These are phyloP conservation scores for Acacia concinna DNA, from an alignment of 331 rosid genomes.

Conservation along the genomic window DNA sequence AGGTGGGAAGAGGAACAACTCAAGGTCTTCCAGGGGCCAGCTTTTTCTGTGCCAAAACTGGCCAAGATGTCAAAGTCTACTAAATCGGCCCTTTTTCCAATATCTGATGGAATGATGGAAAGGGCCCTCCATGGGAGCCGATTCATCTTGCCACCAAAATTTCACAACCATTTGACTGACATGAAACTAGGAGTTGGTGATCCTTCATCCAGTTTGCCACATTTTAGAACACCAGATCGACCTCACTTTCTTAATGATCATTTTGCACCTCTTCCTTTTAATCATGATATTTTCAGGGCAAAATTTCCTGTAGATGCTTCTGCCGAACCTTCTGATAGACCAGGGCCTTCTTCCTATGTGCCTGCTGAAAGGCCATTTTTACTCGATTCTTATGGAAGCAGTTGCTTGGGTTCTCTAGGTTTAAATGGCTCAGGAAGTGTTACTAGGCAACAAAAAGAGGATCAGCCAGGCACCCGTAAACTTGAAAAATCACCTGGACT, in stretches of 20 bases:
- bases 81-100: constrained; percentile 70
- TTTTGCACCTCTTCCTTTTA: constrained; percentile 57
- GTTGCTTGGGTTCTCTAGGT: constrained; percentile 66
- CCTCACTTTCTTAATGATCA: constrained; percentile 62
- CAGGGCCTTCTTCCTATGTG: constrained; percentile 67
- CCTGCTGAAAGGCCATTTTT: constrained; percentile 67
- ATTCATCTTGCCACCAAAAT: constrained; percentile 72
- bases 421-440: constrained; percentile 55
- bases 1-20: constrained; percentile 98
- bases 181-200: constrained; percentile 90
- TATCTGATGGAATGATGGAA: constrained; percentile 98
- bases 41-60: constrained; percentile 56
- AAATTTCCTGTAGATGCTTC: constrained; percentile 64
- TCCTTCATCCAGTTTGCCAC: constrained; percentile 54
- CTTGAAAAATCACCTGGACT: constrained; percentile 69
- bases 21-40: constrained; percentile 78
- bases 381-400: constrained; percentile 71
- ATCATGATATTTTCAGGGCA: constrained; percentile 51
- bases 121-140: constrained; percentile 96
- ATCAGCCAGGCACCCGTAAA: constrained; percentile 50
- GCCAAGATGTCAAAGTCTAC: constrained; percentile 55
- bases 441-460: constrained; percentile 54
- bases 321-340: constrained; percentile 72
- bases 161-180: constrained; percentile 88
- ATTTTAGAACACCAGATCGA: constrained; percentile 60